A percentile compares a stretch with the other conserved stretches of the same genome.
Conservation (phyloP, 192 early-diverging fungal species). For the Coemansia sp. region DNA sequence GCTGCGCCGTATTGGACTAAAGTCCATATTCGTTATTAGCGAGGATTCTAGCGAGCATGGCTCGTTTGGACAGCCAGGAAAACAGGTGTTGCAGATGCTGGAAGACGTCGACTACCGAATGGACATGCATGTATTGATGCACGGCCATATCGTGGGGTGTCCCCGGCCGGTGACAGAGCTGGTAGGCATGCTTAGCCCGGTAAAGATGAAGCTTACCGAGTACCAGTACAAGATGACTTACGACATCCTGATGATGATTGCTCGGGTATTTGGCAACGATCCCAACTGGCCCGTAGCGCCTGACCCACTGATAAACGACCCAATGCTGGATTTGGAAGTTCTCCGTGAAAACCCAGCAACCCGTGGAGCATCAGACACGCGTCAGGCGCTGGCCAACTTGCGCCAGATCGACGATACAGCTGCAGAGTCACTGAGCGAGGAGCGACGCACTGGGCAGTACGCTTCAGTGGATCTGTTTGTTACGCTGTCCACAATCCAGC, state of each 20-base stretch:
- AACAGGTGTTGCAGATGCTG: slow-evolving; percentile 67
- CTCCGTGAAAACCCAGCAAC: slow-evolving; percentile 47
- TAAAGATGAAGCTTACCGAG: slow-evolving; percentile 74
- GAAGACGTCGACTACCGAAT: slow-evolving; percentile 76
- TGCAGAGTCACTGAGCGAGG: background rate
- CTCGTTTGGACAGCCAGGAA: slow-evolving; percentile 39
- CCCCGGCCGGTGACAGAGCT: slow-evolving; percentile 62
- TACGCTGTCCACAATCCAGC: slow-evolving; percentile 65
- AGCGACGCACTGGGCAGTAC: slow-evolving; percentile 23
- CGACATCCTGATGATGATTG: slow-evolving; percentile 48
- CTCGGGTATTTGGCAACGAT: slow-evolving; percentile 37
- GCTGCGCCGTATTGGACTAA: slow-evolving; percentile 59
- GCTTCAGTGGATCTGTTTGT: slow-evolving; percentile 59
- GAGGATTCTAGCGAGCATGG: slow-evolving; percentile 49
- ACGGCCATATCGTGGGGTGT: slow-evolving; percentile 55
- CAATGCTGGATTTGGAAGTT: slow-evolving; percentile 26
- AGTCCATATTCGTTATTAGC: slow-evolving; percentile 53
- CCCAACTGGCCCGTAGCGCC: slow-evolving; percentile 18
- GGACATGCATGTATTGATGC: slow-evolving; percentile 63
- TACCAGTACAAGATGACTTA: slow-evolving; percentile 83
- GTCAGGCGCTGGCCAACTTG: slow-evolving; percentile 43
- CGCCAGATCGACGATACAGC: slow-evolving; percentile 20
- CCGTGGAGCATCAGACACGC: slow-evolving; percentile 19
- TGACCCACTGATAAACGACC: slow-evolving; percentile 31
- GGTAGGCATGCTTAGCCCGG: slow-evolving; percentile 65